Base-by-base conservation (phyloP, 305 asterid species). In the Solanum hybrid region DNA sequence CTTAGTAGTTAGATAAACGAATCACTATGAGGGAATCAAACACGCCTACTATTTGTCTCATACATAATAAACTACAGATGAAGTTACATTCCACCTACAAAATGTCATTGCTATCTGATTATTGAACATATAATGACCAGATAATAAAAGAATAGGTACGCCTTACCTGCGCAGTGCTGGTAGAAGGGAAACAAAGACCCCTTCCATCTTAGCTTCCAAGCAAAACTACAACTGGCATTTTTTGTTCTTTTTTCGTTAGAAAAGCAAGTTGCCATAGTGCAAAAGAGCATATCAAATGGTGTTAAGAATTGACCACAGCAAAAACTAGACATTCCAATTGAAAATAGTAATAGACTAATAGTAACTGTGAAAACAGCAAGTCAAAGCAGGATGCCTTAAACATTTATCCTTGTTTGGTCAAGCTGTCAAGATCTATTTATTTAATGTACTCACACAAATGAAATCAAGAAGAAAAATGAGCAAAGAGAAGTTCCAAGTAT, bases 131-230 rank as follows among this genome's bases (percentile, higher is more conserved):
- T 4, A 60, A 5, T 51, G 88, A 56, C 8, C 32, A 32, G 40
- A 32, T 36, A 40, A 37, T 71, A 76, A 71, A 80, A 15, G 71
- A 38, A 86, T 19, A 85, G 88, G 24, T 56, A 56, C 76, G 77
- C 76, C 45, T 45, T 45, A 56, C 45, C 76, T 7, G 88, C n/a
- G 45, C 71, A 78, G 81, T 26, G 77, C 32, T 31, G 9, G 87
- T 77, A 64, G 36, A 31, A 87, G 78, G 91, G 79, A 87, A 10
- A 56, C 69, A 81, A 88, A 86, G 19, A 64, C 42, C 42, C 10
- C 85, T 64, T 64, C 81, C 86, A 31, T 78, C 90, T 90, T 80
- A 24, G 88, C 87, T 88, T 88, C 90, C 88, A 89, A 89, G 90
- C 84, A 64, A 91, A 80, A 88, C 17, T 56, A 85, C 51, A 56